A percentile compares a stretch with the other conserved stretches of the same genome.
These are phyloP conservation scores for Dictyostelium citrinum DNA, from an alignment of 78 protist genomes.

Conservation along the genomic window DNA sequence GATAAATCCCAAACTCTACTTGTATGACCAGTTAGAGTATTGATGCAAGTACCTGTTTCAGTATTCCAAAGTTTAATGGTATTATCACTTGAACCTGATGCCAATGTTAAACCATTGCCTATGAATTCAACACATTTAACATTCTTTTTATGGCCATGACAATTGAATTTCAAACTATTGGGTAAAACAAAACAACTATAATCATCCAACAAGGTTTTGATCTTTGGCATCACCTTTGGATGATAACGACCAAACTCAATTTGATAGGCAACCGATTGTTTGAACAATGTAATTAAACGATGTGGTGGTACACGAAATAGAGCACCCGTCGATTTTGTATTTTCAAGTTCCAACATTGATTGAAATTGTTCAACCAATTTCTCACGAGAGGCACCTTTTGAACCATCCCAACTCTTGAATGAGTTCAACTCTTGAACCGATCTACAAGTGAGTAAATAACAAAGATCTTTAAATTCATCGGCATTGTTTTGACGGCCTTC, in stretches of 20 bases:
- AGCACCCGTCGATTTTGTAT: conserved; percentile 37
- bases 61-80: conserved; percentile 65
- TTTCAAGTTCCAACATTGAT: conserved; percentile 59
- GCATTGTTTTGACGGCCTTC: conserved; percentile 76
- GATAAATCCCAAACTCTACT: conserved; percentile 83
- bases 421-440: conserved; percentile 81
- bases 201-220: conserved; percentile 83
- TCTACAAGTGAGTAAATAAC: conserved; percentile 84
- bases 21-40: conserved; percentile 51
- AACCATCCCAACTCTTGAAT: conserved; percentile 79
- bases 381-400: conserved; percentile 52
- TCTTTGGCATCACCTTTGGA: conserved; percentile 76
- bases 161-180: conserved; percentile 37
- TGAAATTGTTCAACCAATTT: conserved; percentile 55
- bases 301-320: conserved; percentile 54
- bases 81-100: conserved; percentile 77
- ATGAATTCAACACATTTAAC: conserved; percentile 86
- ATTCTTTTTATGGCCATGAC: conserved; percentile 83
- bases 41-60: conserved; percentile 26
- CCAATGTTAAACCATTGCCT: conserved; percentile 74
- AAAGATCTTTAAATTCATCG: conserved; percentile 86
- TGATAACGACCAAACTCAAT: conserved; percentile 84
- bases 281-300: conserved; percentile 58
- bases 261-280: conserved; percentile 90
- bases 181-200: conserved; percentile 84